A percentile compares a stretch with the other conserved stretches of the same genome.
Evolutionary conservation across 495 filamentous ascomycete species (phyloP).

Genomic region (Annulohypoxylon stygium): DNA sequence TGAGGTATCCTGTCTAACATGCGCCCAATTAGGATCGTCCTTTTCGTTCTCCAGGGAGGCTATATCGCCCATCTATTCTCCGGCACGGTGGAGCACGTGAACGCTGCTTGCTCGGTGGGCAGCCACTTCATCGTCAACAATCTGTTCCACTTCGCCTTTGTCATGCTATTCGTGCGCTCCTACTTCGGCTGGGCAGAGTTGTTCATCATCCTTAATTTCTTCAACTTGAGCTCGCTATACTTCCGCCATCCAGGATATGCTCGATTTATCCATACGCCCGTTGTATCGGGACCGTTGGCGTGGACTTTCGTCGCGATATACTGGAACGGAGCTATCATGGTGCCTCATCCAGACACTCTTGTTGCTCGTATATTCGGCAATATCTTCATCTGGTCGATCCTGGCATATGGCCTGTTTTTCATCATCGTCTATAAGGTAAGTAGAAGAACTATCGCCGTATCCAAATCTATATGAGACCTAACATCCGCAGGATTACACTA

Average conservation of each 20-base stretch:
- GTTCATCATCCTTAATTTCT: conserved; percentile 81
- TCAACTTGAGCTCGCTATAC: conserved; percentile 81
- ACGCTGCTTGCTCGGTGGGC: conserved; percentile 79
- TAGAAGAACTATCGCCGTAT: neutral
- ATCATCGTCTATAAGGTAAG: conserved; percentile 72
- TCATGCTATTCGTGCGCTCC: conserved; percentile 83
- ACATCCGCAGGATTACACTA: conserved; percentile 74
- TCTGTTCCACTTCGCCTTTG: conserved; percentile 79
- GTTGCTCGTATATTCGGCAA: conserved; percentile 83
- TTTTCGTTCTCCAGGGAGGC: conserved; percentile 79
- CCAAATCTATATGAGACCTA: conserved; percentile 1
- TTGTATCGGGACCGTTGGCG: conserved; percentile 80
- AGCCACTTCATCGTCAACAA: conserved; percentile 89
- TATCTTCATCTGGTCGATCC: conserved; percentile 84
- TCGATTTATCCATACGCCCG: conserved; percentile 77
- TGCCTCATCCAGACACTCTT: conserved; percentile 66
- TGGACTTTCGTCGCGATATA: conserved; percentile 87
- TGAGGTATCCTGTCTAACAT: conserved; percentile 16
- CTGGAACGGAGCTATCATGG: conserved; percentile 87
- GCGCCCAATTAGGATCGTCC: conserved; percentile 68
- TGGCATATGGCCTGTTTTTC: conserved; percentile 79
- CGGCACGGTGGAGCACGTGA: conserved; percentile 67
- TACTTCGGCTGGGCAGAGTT: conserved; percentile 80
- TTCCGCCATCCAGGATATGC: conserved; percentile 79
- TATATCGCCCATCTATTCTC: conserved; percentile 84